Evolutionary conservation across 805 yeast species (phyloP).

Genomic region (Wickerhamomyces bisporus): DNA sequence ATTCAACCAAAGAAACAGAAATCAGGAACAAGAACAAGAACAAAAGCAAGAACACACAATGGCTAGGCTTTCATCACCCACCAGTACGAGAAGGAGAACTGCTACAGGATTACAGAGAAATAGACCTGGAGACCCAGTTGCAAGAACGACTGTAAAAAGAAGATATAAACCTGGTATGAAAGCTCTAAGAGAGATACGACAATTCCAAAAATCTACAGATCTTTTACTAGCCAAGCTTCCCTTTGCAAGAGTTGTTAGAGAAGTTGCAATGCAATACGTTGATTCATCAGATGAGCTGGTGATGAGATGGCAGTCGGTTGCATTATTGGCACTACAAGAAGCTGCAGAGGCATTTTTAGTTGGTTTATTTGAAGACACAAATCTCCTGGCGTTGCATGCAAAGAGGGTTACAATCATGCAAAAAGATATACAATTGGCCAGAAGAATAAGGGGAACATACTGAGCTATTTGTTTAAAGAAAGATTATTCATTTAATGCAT

Average conservation of each 20-base stretch:
- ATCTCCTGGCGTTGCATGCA: slow-evolving; percentile 72
- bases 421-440: slow-evolving; percentile 74
- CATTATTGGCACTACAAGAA: slow-evolving; percentile 72
- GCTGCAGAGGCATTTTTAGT: slow-evolving; percentile 76
- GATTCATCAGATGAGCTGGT: slow-evolving; percentile 50
- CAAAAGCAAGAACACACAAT: slow-evolving; percentile 5
- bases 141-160: slow-evolving; percentile 28
- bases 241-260: slow-evolving; percentile 71
- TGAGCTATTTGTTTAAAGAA: no score
- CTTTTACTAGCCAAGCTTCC: slow-evolving; percentile 66
- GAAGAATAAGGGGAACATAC: slow-evolving; percentile 59
- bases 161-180: slow-evolving; percentile 58
- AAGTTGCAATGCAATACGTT: slow-evolving; percentile 52
- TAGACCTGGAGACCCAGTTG: slow-evolving; percentile 51
- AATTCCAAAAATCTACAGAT: slow-evolving; percentile 64
- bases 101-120: slow-evolving; percentile 38
- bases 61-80: slow-evolving; percentile 11
- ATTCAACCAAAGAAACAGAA: no score
- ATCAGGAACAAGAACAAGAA: no score
- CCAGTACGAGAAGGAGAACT: slow-evolving; percentile 14
- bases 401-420: slow-evolving; percentile 83
- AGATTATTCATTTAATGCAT: no score
- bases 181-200: slow-evolving; percentile 64
- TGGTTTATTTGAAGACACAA: slow-evolving; percentile 71
- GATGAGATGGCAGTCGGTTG: slow-evolving; percentile 75